Conservation (phyloP, 2,329 filamentous ascomycete species). For the Fusarium marasasianum region DNA sequence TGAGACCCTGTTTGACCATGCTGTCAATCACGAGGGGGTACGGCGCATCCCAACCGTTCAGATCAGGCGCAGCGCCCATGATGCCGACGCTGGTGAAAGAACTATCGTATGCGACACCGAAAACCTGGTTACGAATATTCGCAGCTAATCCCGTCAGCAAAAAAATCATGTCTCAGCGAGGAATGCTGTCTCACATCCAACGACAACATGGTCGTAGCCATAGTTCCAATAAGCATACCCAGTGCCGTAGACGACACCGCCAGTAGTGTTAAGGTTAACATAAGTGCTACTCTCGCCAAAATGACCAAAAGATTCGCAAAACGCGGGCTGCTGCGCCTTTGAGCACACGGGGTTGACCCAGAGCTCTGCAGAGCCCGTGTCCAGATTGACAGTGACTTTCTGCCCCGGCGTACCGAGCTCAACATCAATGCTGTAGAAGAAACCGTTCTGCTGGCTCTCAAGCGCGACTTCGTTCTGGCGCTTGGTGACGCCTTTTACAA, state of each 20-base stretch:
- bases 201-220: conserved; percentile 46
- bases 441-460: conserved; percentile 42
- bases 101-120: conserved; percentile 50
- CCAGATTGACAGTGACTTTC: conserved; percentile 51
- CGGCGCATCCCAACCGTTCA: conserved; percentile 47
- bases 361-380: conserved; percentile 54
- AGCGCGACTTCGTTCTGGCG: conserved; percentile 44
- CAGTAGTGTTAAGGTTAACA: conserved; percentile 39
- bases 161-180: neutral
- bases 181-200: conserved; percentile 45
- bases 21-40: conserved; percentile 51
- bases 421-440: conserved; percentile 53
- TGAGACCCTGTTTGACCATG: conserved; percentile 47
- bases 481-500: conserved; percentile 41
- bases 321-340: conserved; percentile 41
- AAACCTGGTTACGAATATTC: conserved; percentile 47
- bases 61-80: conserved; percentile 48
- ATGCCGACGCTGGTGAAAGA: conserved; percentile 45
- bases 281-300: conserved; percentile 46
- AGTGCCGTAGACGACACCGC: conserved; percentile 45
- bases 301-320: conserved; percentile 44
- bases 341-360: conserved; percentile 55
- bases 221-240: conserved; percentile 48
- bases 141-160: conserved; percentile 37
- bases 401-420: conserved; percentile 51